Evolutionary conservation across 2,329 filamentous ascomycete species (phyloP).

Genomic region (Fusarium papillatum): DNA sequence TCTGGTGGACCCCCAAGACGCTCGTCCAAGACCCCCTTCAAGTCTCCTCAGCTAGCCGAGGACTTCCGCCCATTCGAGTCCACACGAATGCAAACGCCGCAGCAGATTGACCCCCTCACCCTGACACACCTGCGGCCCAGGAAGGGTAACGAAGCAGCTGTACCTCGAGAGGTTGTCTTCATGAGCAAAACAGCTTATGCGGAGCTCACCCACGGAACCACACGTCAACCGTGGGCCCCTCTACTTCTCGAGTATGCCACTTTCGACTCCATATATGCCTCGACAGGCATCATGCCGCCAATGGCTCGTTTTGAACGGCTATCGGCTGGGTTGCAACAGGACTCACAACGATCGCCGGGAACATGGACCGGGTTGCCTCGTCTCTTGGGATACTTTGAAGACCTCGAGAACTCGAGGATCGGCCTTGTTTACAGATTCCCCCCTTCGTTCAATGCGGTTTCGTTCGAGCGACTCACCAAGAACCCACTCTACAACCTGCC

Average conservation of each 20-base stretch:
- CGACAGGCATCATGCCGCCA: slow-evolving; percentile 73
- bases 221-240: slow-evolving; percentile 62
- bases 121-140: slow-evolving; percentile 63
- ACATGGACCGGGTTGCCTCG: slow-evolving; percentile 74
- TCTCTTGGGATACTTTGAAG: slow-evolving; percentile 80
- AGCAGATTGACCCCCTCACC: slow-evolving; percentile 68
- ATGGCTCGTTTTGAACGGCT: slow-evolving; percentile 76
- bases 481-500: slow-evolving; percentile 65
- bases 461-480: slow-evolving; percentile 64
- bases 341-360: slow-evolving; percentile 63
- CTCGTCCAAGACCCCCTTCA: slow-evolving; percentile 50
- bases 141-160: slow-evolving; percentile 50
- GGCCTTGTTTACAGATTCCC: slow-evolving; percentile 84
- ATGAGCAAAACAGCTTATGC: slow-evolving; percentile 66
- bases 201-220: slow-evolving; percentile 59
- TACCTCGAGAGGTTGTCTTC: slow-evolving; percentile 61
- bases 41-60: slow-evolving; percentile 54
- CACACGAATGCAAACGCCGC: slow-evolving; percentile 72
- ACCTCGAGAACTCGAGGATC: slow-evolving; percentile 76
- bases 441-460: slow-evolving; percentile 71
- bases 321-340: slow-evolving; percentile 68
- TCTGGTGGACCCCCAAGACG: slow-evolving; percentile 53
- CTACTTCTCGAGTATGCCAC: slow-evolving; percentile 80
- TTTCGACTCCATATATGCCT: slow-evolving; percentile 73
- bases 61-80: slow-evolving; percentile 69